phyloP scores from a whole-genome alignment of 2,329 filamentous ascomycete genomes.

The Lachnellula arida region DNA sequence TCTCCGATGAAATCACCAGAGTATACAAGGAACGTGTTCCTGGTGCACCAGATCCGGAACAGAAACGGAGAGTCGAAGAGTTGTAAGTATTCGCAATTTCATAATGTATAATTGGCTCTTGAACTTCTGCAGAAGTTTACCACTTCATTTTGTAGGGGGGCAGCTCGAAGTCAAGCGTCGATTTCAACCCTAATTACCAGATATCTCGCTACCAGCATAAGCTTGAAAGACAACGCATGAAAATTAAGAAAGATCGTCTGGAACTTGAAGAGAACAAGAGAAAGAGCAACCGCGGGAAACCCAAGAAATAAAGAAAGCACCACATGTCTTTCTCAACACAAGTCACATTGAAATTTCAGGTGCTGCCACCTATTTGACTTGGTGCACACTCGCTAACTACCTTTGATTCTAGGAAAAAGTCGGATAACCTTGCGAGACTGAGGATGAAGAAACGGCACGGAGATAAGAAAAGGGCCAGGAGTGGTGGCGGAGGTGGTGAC shows the following conservation, averaged over 20 bases:
- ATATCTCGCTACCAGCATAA: background rate
- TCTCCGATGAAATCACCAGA: conserved; percentile 25
- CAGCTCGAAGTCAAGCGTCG: background rate
- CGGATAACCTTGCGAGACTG: conserved; percentile 28
- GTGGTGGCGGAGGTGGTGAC: background rate
- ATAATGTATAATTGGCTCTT: background rate
- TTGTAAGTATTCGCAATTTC: conserved; percentile 24
- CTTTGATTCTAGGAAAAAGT: conserved; percentile 21
- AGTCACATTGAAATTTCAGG: background rate
- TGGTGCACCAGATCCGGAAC: conserved; percentile 41
- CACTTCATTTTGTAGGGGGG: background rate
- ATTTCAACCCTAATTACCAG: background rate
- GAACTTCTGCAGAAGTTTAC: background rate
- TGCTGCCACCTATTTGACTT: background rate
- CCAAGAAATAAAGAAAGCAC: background rate
- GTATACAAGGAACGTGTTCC: conserved; percentile 28
- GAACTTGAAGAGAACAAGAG: background rate
- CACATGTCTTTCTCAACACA: background rate
- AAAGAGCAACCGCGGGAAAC: no score
- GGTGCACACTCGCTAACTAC: background rate
- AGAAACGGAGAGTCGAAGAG: conserved; percentile 47
- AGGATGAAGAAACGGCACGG: conserved; percentile 31
- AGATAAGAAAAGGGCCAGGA: conserved; percentile 25
- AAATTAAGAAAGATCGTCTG: background rate
- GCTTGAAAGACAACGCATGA: background rate